These are phyloP conservation scores for Polygonum maritimum DNA, from an alignment of 148 eudicot species.

Conservation along the genomic window DNA sequence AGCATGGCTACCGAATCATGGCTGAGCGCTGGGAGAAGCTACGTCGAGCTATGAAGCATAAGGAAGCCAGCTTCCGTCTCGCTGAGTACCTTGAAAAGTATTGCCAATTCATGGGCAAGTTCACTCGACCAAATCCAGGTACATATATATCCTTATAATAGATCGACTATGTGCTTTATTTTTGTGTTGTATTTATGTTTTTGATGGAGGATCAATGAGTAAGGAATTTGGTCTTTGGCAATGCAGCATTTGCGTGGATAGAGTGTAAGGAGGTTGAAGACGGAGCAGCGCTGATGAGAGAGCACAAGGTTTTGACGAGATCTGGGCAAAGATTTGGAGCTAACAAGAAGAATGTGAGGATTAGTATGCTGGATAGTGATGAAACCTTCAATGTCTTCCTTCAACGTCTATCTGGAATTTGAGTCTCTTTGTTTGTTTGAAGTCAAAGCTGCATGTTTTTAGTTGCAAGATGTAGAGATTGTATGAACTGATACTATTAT, in stretches of 20 bases:
- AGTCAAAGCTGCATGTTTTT: too few species aligned
- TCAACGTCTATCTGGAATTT: background rate
- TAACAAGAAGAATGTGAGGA: constrained; percentile 32
- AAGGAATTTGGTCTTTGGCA: background rate
- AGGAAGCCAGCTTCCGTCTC: constrained; percentile 21
- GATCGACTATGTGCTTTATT: too few species aligned
- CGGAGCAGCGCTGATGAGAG: constrained; percentile 33
- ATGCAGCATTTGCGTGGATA: constrained; percentile 78
- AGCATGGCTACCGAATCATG: constrained; percentile 29
- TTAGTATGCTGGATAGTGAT: constrained; percentile 63
- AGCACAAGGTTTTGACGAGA: constrained; percentile 42
- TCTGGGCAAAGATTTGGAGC: constrained; percentile 53
- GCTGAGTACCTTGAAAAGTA: constrained; percentile 28
- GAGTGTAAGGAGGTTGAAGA: constrained; percentile 34
- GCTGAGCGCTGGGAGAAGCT: constrained; percentile 57
- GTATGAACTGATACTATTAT: too few species aligned
- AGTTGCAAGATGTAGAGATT: too few species aligned
- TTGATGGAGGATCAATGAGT: background rate
- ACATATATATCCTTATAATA: background rate
- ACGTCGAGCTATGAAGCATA: constrained; percentile 25
- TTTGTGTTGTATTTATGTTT: background rate
- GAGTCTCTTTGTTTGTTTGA: too few species aligned
- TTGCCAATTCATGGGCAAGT: constrained; percentile 40
- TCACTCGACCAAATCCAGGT: constrained; percentile 46
- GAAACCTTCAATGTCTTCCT: constrained; percentile 53